Base-by-base conservation (phyloP, 768 basidiomycete species). In the Arthromyces matolae region DNA sequence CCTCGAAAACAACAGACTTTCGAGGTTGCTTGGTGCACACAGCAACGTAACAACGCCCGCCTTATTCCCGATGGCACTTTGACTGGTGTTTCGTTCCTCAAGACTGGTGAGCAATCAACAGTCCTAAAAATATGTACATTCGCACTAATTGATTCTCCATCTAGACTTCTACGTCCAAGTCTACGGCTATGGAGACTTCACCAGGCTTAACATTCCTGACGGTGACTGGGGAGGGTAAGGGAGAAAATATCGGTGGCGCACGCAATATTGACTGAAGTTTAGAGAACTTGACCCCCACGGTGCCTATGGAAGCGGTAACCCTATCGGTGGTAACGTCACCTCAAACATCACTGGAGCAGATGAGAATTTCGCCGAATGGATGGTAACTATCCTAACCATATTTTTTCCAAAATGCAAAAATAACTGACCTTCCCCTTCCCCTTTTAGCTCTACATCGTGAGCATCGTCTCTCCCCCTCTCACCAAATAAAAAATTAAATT, bases 261-360 rank as follows among this genome's bases (percentile, higher is more conserved):
- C 18, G n/a, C 5, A 23, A 16, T 2, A 16, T 23, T 38, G 7
- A 41, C 16, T 23, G 25, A 13, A 38, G 36, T 37, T 40, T 43
- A 69, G 69, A 48, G 73, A 75, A 51, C 69, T 75, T 18, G 72
- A 75, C 40, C 72, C 72, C 7, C 72, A 73, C 45, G 72, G 73
- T 19, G 68, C 68, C 8, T 64, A 54, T 33, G 71, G 72, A 1
- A 53, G 50, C 29, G 73, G 72, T 4, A 73, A 74, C 39, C 73
- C 72, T 7, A 52, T 74, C n/a, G 72, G 72, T 28, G 72, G 72
- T 18, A 74, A 75, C 51, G 70, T 75, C 9, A 74, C 72, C 3
- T 69, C 71, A 4, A 71, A 72, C 46, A 61, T 70, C 25, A 64
- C 68, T 16, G 72, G 72, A 1, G 44, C 57, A n/a, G 67, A 74